Percentiles rank a stretch among this genome's conserved stretches.
These are phyloP conservation scores for Pseudopyrenochaeta lycopersici DNA, from an alignment of 2,329 filamentous ascomycete species.

Conservation along the genomic window DNA sequence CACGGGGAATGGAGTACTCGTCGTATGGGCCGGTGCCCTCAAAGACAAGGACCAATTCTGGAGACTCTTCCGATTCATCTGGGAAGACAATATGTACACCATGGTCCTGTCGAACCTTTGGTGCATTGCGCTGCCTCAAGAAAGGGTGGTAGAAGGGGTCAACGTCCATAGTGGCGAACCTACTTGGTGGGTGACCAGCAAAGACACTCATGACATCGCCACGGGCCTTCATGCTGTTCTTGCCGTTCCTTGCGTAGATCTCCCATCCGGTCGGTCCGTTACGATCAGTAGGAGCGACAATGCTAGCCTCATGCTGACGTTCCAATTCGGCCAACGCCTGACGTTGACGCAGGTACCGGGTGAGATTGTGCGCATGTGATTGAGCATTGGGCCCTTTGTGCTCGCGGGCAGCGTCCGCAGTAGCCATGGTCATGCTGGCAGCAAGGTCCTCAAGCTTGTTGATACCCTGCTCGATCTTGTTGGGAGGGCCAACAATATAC, in stretches of 20 bases:
- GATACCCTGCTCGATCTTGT: constrained; percentile 76
- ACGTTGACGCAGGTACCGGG: constrained; percentile 84
- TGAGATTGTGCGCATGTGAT: constrained; percentile 83
- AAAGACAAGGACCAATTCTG: constrained; percentile 76
- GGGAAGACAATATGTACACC: constrained; percentile 80
- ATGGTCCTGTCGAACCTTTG: constrained; percentile 71
- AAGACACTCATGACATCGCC: constrained; percentile 79
- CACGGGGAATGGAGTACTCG: constrained; percentile 64
- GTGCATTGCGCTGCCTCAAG: constrained; percentile 70
- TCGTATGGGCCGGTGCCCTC: constrained; percentile 68
- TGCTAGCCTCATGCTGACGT: constrained; percentile 81
- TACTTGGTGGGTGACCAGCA: constrained; percentile 75
- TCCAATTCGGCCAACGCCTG: constrained; percentile 85
- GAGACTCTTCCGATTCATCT: constrained; percentile 64
- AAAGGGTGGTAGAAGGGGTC: constrained; percentile 84
- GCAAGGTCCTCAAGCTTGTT: constrained; percentile 90
- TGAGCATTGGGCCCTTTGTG: constrained; percentile 79
- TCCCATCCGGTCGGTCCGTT: constrained; percentile 83
- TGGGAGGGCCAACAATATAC: constrained; percentile 81
- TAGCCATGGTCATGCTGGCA: constrained; percentile 83
- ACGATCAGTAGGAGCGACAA: constrained; percentile 77
- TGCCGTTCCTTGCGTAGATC: constrained; percentile 85
- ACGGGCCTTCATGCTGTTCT: constrained; percentile 80
- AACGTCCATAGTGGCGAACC: constrained; percentile 72
- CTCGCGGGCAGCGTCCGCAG: constrained; percentile 82